These are phyloP conservation scores for Persicaria tinctoria DNA, from an alignment of 148 eudicot species.

Conservation along the genomic window DNA sequence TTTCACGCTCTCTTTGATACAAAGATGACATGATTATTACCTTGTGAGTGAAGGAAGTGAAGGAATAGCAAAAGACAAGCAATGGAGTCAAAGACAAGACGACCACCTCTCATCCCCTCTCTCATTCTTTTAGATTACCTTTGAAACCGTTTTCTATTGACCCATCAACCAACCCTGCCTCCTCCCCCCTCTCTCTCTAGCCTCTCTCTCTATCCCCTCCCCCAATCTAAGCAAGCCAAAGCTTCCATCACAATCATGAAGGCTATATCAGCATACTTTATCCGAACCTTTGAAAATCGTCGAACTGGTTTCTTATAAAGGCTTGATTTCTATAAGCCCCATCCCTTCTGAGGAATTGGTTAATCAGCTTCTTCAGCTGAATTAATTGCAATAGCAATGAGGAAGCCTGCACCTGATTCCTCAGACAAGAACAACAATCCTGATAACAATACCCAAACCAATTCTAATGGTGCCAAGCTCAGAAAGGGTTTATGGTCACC, in stretches of 20 bases:
- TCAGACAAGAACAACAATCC: conserved; percentile 18
- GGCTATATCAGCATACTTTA: conserved; percentile 28
- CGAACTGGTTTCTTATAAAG: conserved; percentile 28
- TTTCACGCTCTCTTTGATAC: conserved; percentile 23
- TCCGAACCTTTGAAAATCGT: background rate
- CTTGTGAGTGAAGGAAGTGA: conserved; percentile 46
- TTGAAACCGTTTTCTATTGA: conserved; percentile 55
- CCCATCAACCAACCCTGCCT: conserved; percentile 53
- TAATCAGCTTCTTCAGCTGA: background rate
- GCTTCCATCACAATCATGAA: conserved; percentile 44
- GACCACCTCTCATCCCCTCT: conserved; percentile 14
- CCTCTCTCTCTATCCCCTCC: conserved; percentile 27
- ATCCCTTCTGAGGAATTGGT: too few species aligned
- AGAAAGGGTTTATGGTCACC: conserved; percentile 67
- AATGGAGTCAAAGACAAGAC: conserved; percentile 54
- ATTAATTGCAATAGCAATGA: conserved; percentile 23
- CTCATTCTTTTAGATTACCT: background rate
- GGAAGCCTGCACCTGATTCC: conserved; percentile 39
- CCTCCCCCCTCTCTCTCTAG: conserved; percentile 18
- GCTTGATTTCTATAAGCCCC: conserved; percentile 14
- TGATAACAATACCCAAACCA: background rate
- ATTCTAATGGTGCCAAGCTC: conserved; percentile 20
- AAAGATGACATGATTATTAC: conserved; percentile 38
- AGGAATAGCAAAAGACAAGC: conserved; percentile 26
- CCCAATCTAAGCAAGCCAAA: conserved; percentile 44